A percentile compares a stretch with the other conserved stretches of the same genome.
Conservation (phyloP, 2,329 filamentous ascomycete genomes). For the Colletotrichum sp. region DNA sequence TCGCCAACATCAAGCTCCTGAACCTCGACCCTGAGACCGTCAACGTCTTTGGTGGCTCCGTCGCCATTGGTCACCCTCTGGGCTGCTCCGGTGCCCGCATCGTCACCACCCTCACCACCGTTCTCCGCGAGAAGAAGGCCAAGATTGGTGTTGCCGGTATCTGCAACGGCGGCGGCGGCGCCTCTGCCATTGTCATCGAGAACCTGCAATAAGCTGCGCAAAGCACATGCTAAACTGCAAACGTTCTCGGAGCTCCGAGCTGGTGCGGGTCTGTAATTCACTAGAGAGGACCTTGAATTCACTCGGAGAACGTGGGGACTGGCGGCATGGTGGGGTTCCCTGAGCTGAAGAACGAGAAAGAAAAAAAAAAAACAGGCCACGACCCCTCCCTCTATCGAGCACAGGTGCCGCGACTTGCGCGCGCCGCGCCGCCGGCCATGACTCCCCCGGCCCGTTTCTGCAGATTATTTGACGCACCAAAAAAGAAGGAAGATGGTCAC, state of each 20-base stretch:
- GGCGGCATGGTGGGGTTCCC: neutral
- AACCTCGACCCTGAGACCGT: constrained; percentile 82
- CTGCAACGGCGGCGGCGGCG: constrained; percentile 97
- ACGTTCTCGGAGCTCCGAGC: constrained; percentile 3
- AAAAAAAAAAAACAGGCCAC: neutral
- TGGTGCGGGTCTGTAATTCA: neutral
- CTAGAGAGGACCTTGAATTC: neutral
- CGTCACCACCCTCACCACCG: constrained; percentile 85
- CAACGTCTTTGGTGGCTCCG: constrained; percentile 93
- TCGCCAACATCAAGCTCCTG: constrained; percentile 95
- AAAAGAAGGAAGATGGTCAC: neutral
- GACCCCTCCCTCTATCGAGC: neutral
- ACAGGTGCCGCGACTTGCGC: neutral
- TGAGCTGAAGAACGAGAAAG: neutral
- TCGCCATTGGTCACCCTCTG: constrained; percentile 94
- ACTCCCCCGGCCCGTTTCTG: neutral
- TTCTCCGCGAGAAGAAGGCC: constrained; percentile 87
- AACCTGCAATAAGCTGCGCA: constrained; percentile 55
- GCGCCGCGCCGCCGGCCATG: neutral
- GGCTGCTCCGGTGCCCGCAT: constrained; percentile 95
- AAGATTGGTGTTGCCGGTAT: constrained; percentile 95
- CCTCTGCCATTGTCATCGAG: constrained; percentile 92
- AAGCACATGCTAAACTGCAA: neutral
- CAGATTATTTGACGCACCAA: neutral
- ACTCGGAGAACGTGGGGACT: neutral